Percentiles rank a stretch among this genome's conserved stretches.
These are phyloP conservation scores for Chalciporus chontae DNA, from an alignment of 768 basidiomycete species.

Conservation along the genomic window DNA sequence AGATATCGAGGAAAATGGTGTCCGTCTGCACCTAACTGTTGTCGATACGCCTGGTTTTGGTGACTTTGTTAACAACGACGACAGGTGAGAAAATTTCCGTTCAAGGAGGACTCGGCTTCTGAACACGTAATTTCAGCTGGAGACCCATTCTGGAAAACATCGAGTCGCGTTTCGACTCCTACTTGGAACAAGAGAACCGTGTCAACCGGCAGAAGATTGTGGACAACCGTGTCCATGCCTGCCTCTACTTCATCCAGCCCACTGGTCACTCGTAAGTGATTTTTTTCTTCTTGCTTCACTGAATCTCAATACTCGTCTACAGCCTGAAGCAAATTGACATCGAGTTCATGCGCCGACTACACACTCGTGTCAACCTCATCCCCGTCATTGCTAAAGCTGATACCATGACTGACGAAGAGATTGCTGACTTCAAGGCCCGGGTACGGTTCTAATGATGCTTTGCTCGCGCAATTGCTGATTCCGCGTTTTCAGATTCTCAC, in stretches of 20 bases:
- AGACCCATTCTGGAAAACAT: constrained; percentile 98
- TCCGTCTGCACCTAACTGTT: constrained; percentile 94
- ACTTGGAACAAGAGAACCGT: constrained; percentile 97
- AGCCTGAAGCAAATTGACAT: constrained; percentile 98
- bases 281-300: too few species aligned
- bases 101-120: constrained; percentile 12
- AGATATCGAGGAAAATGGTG: constrained; percentile 99
- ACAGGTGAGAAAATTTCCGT: constrained; percentile 58
- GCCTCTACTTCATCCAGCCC: constrained; percentile 98
- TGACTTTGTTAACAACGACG: constrained; percentile 99
- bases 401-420: constrained; percentile 95
- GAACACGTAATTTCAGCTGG: constrained; percentile 60
- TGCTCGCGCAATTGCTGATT: background rate
- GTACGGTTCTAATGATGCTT: constrained; percentile 40
- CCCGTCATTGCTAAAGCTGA: constrained; percentile 99
- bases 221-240: constrained; percentile 98
- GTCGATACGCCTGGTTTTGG: constrained; percentile 99
- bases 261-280: constrained; percentile 89
- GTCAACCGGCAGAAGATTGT: constrained; percentile 92
- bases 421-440: constrained; percentile 87
- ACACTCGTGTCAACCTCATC: constrained; percentile 97
- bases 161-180: constrained; percentile 95
- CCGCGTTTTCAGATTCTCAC: constrained; percentile 63
- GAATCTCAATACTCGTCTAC: background rate
- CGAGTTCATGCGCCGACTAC: constrained; percentile 97